These are phyloP conservation scores for Nyssa sinensis DNA, from an alignment of 148 eudicot genomes.

Conservation along the genomic window DNA sequence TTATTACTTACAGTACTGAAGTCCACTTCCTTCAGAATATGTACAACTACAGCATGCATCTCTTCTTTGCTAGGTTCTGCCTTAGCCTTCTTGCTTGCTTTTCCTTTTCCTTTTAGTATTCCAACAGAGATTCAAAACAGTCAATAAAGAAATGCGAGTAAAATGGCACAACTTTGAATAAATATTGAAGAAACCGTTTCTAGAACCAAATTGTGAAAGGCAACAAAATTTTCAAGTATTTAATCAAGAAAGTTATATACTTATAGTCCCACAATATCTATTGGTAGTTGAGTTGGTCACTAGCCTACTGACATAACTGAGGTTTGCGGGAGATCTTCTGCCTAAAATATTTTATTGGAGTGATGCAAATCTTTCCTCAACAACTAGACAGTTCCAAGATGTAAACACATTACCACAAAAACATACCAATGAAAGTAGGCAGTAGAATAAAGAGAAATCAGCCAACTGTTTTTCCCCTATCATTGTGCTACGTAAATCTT, in stretches of 20 bases:
- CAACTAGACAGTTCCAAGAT: neutral
- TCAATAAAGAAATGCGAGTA: neutral
- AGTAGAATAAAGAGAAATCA: no score
- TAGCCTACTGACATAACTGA: neutral
- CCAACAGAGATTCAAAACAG: neutral
- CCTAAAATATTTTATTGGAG: neutral
- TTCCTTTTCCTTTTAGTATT: slow-evolving; percentile 45
- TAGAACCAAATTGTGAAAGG: neutral
- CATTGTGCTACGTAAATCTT: no score
- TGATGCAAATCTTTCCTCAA: neutral
- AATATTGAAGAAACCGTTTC: neutral
- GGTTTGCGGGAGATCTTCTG: no score
- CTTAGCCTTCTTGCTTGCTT: slow-evolving; percentile 54
- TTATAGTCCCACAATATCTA: no score
- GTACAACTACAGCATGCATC: slow-evolving; percentile 61
- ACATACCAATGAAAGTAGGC: neutral
- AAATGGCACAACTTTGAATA: neutral
- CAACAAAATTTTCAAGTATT: neutral
- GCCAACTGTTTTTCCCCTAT: no score
- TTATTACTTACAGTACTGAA: slow-evolving; percentile 66
- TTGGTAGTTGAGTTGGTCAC: no score
- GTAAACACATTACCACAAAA: neutral
- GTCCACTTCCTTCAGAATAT: slow-evolving; percentile 86
- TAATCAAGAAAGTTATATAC: no score
- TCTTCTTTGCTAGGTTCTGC: slow-evolving; percentile 70